Percentiles rank a stretch among this genome's conserved stretches.
Conservation (phyloP, 2,329 filamentous ascomycete genomes). For the Fonsecaea multimorphosa region DNA sequence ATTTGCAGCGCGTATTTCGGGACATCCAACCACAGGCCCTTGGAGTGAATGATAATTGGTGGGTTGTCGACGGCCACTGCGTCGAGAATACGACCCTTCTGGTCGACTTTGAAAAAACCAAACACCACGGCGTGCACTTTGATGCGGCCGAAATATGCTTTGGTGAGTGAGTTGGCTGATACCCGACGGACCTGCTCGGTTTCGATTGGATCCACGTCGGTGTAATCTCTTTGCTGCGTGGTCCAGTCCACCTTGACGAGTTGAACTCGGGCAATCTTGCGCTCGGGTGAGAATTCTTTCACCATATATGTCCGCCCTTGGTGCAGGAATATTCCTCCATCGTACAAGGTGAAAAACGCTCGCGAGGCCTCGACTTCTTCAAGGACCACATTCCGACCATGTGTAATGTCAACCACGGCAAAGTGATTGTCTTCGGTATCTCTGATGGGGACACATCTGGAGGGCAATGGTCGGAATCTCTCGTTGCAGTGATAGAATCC, state of each 20-base stretch:
- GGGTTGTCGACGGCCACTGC: constrained; percentile 93
- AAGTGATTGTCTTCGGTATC: constrained; percentile 93
- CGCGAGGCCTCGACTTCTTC: constrained; percentile 95
- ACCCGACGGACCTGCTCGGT: constrained; percentile 85
- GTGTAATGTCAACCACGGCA: constrained; percentile 83
- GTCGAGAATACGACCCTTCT: constrained; percentile 81
- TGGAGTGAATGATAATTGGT: constrained; percentile 80
- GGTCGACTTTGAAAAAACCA: constrained; percentile 97
- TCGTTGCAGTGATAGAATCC: constrained; percentile 92
- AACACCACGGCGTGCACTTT: constrained; percentile 88
- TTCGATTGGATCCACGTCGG: constrained; percentile 90
- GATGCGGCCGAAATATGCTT: constrained; percentile 85
- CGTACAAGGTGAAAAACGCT: constrained; percentile 95
- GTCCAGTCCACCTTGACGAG: constrained; percentile 93
- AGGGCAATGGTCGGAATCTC: constrained; percentile 83
- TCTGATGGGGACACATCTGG: constrained; percentile 82
- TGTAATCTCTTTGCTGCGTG: constrained; percentile 89
- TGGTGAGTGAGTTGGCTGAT: constrained; percentile 61
- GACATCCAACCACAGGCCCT: constrained; percentile 95
- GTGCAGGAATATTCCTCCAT: constrained; percentile 95
- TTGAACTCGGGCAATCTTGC: constrained; percentile 83
- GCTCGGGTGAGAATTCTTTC: constrained; percentile 81
- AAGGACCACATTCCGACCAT: constrained; percentile 80
- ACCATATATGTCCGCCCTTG: constrained; percentile 94
- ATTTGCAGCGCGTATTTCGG: constrained; percentile 80